phyloP scores from a whole-genome alignment of 2,329 filamentous ascomycete genomes.

The Neofusicoccum umdonicola region DNA sequence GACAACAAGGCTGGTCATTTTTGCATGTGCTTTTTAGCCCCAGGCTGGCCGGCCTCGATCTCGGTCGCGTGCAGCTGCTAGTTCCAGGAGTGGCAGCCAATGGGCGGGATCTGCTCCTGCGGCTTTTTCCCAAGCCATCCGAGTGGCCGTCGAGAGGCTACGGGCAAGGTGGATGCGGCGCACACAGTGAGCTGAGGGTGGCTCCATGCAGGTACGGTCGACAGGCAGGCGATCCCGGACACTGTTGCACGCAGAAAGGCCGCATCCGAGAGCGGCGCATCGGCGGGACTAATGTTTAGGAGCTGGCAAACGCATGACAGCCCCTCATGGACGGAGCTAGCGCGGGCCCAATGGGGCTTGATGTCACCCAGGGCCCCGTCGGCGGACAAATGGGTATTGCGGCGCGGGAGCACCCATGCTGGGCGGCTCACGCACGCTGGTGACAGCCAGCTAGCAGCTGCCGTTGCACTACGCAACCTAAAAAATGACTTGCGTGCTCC shows the following conservation, averaged over 20 bases:
- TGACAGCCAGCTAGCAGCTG: background rate
- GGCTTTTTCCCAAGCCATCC: background rate
- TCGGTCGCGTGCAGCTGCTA: background rate
- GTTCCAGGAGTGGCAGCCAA: background rate
- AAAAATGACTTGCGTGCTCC: background rate
- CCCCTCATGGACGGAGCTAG: background rate
- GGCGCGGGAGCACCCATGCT: background rate
- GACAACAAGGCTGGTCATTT: background rate
- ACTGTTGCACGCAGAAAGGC: background rate
- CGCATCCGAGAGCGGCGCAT: background rate
- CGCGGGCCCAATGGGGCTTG: background rate
- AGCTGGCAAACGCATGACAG: background rate
- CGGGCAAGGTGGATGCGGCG: background rate
- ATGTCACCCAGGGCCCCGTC: background rate
- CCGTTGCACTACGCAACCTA: background rate
- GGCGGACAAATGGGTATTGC: background rate
- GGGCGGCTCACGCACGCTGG: background rate
- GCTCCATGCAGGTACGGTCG: constrained; percentile 6
- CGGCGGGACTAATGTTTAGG: background rate
- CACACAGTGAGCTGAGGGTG: background rate
- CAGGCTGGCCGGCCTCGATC: background rate
- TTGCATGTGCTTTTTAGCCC: constrained; percentile 12
- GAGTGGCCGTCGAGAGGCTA: background rate
- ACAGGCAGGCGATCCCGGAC: background rate
- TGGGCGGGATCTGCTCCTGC: background rate